Percentiles rank a stretch among this genome's conserved stretches.
Conservation (phyloP, 2,329 filamentous ascomycete genomes). For the Calonectria crousiana region DNA sequence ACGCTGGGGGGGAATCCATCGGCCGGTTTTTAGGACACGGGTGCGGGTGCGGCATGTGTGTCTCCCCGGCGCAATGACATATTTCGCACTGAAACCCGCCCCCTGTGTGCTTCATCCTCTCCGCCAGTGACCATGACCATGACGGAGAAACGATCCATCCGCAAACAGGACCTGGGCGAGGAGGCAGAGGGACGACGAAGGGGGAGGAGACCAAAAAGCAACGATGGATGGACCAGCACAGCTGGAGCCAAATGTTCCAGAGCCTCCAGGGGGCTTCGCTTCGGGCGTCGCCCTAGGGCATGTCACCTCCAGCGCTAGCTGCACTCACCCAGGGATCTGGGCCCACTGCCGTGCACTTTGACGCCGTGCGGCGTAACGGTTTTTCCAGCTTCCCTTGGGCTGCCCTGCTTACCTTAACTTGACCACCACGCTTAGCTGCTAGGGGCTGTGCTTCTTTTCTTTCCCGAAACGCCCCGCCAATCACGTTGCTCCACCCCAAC, state of each 20-base stretch:
- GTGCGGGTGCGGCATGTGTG: neutral
- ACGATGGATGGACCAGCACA: neutral
- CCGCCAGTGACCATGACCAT: neutral
- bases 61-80: neutral
- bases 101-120: neutral
- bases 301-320: neutral
- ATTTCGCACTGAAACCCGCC: neutral
- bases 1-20: neutral
- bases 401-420: conserved; percentile 15
- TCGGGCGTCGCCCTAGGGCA: neutral
- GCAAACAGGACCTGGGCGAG: neutral
- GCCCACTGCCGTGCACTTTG: conserved; percentile 20
- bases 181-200: neutral
- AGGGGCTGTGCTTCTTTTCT: neutral
- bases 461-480: conserved; percentile 3
- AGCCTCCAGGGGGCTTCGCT: neutral
- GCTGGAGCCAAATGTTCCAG: neutral
- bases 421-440: conserved; percentile 1
- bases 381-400: conserved; percentile 22
- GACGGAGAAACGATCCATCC: neutral
- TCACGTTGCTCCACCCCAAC: conserved; percentile 9
- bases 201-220: neutral
- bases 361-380: conserved; percentile 27
- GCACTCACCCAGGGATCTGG: conserved; percentile 9
- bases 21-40: neutral